These are phyloP conservation scores for Calocera viscosa DNA, from an alignment of 768 basidiomycete genomes.

Conservation along the genomic window DNA sequence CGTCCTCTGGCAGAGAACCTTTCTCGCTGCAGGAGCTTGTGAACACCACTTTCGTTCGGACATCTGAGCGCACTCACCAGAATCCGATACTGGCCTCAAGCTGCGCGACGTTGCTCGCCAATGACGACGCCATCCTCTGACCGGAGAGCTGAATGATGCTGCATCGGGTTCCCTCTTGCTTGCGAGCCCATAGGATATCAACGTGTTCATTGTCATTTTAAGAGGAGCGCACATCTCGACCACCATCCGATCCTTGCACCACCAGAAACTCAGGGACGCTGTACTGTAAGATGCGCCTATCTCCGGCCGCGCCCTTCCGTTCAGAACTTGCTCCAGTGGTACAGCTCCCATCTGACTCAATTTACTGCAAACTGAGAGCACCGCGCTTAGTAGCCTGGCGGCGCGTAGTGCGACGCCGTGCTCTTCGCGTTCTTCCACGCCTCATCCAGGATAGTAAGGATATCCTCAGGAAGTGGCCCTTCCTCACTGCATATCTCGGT, in stretches of 20 bases:
- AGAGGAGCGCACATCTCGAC: no score
- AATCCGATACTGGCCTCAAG: constrained; percentile 30
- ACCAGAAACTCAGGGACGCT: no score
- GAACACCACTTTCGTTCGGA: background rate
- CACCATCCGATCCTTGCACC: no score
- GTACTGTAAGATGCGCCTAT: no score
- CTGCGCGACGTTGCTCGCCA: constrained; percentile 35
- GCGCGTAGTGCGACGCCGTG: background rate
- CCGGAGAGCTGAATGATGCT: constrained; percentile 41
- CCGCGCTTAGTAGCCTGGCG: background rate
- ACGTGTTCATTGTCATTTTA: no score
- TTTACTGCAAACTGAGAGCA: no score
- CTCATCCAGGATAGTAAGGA: constrained; percentile 41
- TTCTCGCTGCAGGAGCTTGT: constrained; percentile 28
- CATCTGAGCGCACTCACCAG: background rate
- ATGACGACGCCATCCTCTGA: constrained; percentile 37
- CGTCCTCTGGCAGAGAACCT: constrained; percentile 42
- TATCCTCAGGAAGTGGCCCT: constrained; percentile 42
- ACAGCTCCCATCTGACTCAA: no score
- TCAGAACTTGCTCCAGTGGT: no score
- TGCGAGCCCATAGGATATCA: no score
- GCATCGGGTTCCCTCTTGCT: no score
- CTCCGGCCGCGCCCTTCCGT: no score
- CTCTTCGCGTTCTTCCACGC: constrained; percentile 30
- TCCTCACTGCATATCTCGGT: constrained; percentile 28